Percentiles rank a stretch among this genome's conserved stretches.
Evolutionary conservation across 306 rosid genomes (phyloP).

Genomic region (Crotalaria pallida): DNA sequence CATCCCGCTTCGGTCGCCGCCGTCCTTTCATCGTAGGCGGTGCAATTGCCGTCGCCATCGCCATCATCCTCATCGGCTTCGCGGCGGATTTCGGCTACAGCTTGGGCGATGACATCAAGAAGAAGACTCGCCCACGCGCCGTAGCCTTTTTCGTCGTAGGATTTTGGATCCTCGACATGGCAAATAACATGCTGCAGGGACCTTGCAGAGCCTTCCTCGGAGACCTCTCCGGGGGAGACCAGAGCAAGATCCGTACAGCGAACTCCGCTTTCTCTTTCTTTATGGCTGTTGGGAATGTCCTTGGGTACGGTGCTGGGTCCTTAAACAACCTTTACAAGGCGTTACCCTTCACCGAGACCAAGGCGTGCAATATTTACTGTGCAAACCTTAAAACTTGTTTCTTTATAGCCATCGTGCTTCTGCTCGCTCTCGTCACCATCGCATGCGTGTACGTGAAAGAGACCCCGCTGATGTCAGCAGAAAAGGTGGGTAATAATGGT

Average conservation of each 20-base stretch:
- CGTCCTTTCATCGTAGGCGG: conserved; percentile 55
- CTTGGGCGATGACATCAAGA: conserved; percentile 23
- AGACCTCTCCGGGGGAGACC: conserved; percentile 38
- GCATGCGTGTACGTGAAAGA: conserved; percentile 40
- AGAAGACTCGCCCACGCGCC: conserved; percentile 27
- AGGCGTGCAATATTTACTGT: conserved; percentile 61
- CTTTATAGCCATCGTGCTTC: conserved; percentile 46
- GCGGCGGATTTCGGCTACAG: conserved; percentile 62
- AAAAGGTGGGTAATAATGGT: too few relatives aligned
- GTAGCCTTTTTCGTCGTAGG: conserved; percentile 46
- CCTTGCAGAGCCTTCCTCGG: conserved; percentile 66
- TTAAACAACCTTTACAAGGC: conserved; percentile 20
- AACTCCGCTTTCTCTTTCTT: conserved; percentile 55
- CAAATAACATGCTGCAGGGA: conserved; percentile 67
- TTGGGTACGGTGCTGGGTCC: conserved; percentile 64
- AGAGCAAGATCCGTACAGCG: conserved; percentile 26
- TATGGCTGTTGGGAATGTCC: conserved; percentile 64
- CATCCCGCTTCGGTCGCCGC: conserved; percentile 67
- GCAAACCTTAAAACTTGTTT: conserved; percentile 74
- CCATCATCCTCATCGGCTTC: conserved; percentile 61
- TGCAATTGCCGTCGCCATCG: conserved; percentile 5
- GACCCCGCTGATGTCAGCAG: not conserved
- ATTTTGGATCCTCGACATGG: conserved; percentile 63
- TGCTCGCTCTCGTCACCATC: not conserved
- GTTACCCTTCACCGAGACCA: conserved; percentile 49